These are phyloP conservation scores for Blumeriella jaapii DNA, from an alignment of 2,329 filamentous ascomycete species.

Conservation along the genomic window DNA sequence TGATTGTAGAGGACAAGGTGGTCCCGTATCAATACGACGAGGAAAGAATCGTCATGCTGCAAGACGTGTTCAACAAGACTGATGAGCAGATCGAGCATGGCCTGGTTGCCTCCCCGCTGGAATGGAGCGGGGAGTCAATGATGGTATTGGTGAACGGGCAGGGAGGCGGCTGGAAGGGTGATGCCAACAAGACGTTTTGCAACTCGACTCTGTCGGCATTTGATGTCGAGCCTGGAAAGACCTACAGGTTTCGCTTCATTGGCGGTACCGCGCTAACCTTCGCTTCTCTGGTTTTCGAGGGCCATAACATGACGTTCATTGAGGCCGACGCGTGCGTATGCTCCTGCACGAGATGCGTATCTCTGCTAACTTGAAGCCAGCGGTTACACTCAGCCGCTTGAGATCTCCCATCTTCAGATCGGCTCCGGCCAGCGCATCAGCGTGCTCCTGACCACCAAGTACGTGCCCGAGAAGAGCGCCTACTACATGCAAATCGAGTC, in stretches of 20 bases:
- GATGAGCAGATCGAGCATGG: constrained; percentile 41
- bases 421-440: constrained; percentile 39
- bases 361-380: constrained; percentile 14
- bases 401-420: constrained; percentile 35
- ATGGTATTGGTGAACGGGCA: constrained; percentile 47
- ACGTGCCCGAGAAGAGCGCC: constrained; percentile 24
- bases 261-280: constrained; percentile 44
- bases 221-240: constrained; percentile 46
- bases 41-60: constrained; percentile 42
- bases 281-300: constrained; percentile 43
- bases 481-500: constrained; percentile 35
- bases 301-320: constrained; percentile 47
- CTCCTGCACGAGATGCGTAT: constrained; percentile 4
- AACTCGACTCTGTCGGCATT: constrained; percentile 36
- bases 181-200: constrained; percentile 26
- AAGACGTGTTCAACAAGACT: constrained; percentile 45
- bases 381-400: constrained; percentile 32
- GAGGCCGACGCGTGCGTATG: constrained; percentile 41
- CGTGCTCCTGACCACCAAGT: constrained; percentile 35
- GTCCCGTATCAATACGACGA: constrained; percentile 49
- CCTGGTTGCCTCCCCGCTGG: constrained; percentile 37
- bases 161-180: constrained; percentile 36
- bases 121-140: constrained; percentile 47
- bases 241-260: constrained; percentile 51
- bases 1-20: constrained; percentile 34